These are phyloP conservation scores for Bolboschoenus planiculmis DNA, from an alignment of 176 grass and related monocot species.

Conservation along the genomic window DNA sequence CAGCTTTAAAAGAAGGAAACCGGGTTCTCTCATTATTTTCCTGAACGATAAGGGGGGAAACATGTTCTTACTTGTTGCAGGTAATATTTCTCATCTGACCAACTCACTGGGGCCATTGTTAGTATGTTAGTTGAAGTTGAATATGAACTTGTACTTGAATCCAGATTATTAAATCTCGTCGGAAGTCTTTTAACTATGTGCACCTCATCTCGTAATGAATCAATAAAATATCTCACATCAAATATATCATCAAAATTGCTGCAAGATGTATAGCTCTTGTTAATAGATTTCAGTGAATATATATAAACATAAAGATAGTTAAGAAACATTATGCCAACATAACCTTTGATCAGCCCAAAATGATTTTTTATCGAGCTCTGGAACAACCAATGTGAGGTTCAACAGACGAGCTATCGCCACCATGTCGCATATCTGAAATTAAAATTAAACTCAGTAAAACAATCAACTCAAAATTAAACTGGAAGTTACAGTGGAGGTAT, in stretches of 20 bases:
- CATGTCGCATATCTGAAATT: constrained; percentile 96
- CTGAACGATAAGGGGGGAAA: constrained; percentile 3
- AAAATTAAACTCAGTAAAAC: neutral
- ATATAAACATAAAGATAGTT: neutral
- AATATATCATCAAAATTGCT: constrained; percentile 91
- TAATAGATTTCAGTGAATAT: neutral
- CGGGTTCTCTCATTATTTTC: neutral
- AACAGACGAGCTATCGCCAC: constrained; percentile 67
- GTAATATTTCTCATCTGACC: constrained; percentile 99
- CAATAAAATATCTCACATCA: constrained; percentile 81
- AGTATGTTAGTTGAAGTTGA: constrained; percentile 20
- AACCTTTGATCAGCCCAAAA: constrained; percentile 97
- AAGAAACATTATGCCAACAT: constrained; percentile 15
- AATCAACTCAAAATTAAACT: neutral
- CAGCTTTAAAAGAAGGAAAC: neutral
- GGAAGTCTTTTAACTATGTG: constrained; percentile 69
- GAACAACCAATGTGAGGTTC: constrained; percentile 85
- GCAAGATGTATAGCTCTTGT: constrained; percentile 3
- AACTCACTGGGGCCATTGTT: constrained; percentile 75
- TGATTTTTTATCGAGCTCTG: constrained; percentile 87
- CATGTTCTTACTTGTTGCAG: constrained; percentile 64
- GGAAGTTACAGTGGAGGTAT: neutral
- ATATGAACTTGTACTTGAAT: constrained; percentile 17
- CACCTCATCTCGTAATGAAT: constrained; percentile 77
- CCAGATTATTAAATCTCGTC: constrained; percentile 31